These are phyloP conservation scores for Ogataea chonburiensis DNA, from an alignment of 805 yeast genomes.

Conservation along the genomic window DNA sequence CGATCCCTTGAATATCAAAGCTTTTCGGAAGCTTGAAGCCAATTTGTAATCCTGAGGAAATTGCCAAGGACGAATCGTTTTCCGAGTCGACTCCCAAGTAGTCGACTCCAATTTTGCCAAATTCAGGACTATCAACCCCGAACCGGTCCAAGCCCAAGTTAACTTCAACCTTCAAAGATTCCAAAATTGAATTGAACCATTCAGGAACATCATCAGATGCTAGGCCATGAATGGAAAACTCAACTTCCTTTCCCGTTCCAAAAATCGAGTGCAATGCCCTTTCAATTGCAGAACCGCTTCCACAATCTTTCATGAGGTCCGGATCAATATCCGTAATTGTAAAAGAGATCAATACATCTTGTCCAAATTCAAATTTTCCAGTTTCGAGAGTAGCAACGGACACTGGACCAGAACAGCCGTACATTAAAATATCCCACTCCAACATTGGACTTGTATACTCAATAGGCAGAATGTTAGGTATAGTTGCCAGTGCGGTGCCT, in stretches of 20 bases:
- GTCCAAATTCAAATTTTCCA: neutral
- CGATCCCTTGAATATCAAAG: neutral
- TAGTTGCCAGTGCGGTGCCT: neutral
- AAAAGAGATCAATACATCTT: constrained; percentile 1
- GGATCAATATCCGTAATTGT: constrained; percentile 12
- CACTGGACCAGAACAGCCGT: constrained; percentile 1
- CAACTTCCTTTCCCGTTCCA: too few relatives aligned
- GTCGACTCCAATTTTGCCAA: neutral
- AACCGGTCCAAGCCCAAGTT: neutral
- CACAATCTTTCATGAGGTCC: constrained; percentile 10
- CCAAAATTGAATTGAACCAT: constrained; percentile 9
- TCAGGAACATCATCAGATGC: too few relatives aligned
- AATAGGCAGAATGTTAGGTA: too few relatives aligned
- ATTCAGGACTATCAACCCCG: neutral
- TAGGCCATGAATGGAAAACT: too few relatives aligned
- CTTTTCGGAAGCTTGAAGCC: neutral
- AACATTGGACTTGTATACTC: constrained; percentile 1
- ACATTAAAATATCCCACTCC: constrained; percentile 2
- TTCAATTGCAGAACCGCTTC: constrained; percentile 14
- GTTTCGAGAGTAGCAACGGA: neutral
- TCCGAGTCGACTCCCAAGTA: constrained; percentile 1
- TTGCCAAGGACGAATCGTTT: constrained; percentile 1
- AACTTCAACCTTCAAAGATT: neutral
- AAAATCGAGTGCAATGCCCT: constrained; percentile 1
- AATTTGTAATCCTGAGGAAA: neutral